Evolutionary conservation across 2,329 filamentous ascomycete genomes (phyloP), one percentile per base, ranked within the genome.

Genomic region (Emergomyces orientalis): DNA sequence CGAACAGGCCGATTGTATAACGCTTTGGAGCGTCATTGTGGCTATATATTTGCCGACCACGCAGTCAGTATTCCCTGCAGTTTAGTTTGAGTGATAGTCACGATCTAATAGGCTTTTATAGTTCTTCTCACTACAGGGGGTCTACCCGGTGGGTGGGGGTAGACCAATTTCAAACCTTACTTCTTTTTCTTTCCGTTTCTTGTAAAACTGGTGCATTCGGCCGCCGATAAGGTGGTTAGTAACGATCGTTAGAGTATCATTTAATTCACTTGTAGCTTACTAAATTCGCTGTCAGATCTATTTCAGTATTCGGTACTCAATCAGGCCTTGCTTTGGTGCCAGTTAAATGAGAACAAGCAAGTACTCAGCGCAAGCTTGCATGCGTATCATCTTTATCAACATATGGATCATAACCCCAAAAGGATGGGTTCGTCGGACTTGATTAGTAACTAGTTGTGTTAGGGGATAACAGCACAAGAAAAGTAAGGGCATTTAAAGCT

Each of bases 91-190:
- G 27, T 6, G 32, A 11, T 8, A 54, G 30, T 6, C 51, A 17
- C 7, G 14, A 9, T 30, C 47, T 51, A 51, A 51, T 49, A 3
- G 13, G 11, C 4, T 25, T 25, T 27, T 30, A 19, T 49, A 47
- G 58, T 22, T 32, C 25, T 13, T 47, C 27, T 14, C 27, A 45
- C 27, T 60, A 39, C 34, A 47, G 58, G 58, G 43, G 43, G 34
- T 43, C 27, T 47, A 49, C 58, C 41, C 41, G 58, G 58, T 34
- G 58, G 58, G 58, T 49, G 58, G 58, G 58, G n/a, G 58, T 60
- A 60, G 58, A 51, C 58, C 58, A 41, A 11, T 19, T 43, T 14
- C 17, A n/a, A 32, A 19, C 1, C 19, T 13, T n/a, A 45, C 47
- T 59, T 45, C 39, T n/a, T 41, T 27, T 32, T 22, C 11, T 30